These are phyloP conservation scores for Boletus barrowsii DNA, from an alignment of 768 basidiomycete genomes.

Conservation along the genomic window DNA sequence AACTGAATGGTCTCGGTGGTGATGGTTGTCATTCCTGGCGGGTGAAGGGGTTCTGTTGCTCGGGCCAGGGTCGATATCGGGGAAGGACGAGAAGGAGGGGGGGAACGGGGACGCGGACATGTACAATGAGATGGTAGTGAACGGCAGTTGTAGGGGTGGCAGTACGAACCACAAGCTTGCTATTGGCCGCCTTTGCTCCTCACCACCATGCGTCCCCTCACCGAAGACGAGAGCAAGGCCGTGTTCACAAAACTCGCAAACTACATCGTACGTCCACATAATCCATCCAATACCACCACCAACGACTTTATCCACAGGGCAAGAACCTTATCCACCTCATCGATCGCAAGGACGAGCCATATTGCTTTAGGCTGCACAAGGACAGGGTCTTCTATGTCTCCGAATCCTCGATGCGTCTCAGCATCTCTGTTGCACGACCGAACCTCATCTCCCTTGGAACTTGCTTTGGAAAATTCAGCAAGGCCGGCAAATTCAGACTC, in stretches of 20 bases:
- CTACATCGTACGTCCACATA: conserved; percentile 69
- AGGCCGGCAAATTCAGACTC: conserved; percentile 96
- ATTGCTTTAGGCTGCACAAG: conserved; percentile 93
- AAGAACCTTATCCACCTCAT: conserved; percentile 95
- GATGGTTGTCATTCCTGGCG: conserved; percentile 12
- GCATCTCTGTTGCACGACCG: conserved; percentile 87
- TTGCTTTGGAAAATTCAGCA: conserved; percentile 97
- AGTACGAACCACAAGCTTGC: background rate
- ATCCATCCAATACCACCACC: accelerated
- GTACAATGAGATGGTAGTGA: no score
- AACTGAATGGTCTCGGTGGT: conserved; percentile 11
- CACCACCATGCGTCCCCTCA: conserved; percentile 82
- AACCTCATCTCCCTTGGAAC: conserved; percentile 93
- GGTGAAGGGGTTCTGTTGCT: conserved; percentile 28
- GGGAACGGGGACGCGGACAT: conserved; percentile 51
- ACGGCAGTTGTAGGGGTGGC: conserved; percentile 4
- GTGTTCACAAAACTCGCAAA: conserved; percentile 97
- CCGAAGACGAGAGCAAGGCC: conserved; percentile 94
- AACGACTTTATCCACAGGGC: conserved; percentile 50
- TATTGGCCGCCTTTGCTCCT: conserved; percentile 1
- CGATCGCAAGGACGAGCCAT: conserved; percentile 89
- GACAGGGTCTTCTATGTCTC: conserved; percentile 97
- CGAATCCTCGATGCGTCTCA: conserved; percentile 88
- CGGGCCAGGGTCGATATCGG: conserved; percentile 50
- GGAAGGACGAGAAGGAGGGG: conserved; percentile 69